These are phyloP conservation scores for Dendrothele bispora DNA, from an alignment of 768 basidiomycete genomes.

Conservation along the genomic window DNA sequence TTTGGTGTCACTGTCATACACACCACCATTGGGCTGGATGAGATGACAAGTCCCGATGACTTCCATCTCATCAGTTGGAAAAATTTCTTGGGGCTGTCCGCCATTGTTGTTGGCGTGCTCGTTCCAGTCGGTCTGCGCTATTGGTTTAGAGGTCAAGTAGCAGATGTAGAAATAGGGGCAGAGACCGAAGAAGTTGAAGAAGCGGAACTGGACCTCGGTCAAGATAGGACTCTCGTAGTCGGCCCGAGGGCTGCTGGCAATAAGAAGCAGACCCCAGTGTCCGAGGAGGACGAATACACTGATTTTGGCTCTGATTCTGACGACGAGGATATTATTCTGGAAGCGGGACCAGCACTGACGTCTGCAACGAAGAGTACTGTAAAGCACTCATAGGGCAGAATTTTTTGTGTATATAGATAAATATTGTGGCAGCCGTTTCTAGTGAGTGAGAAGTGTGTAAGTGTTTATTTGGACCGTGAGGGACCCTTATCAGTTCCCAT, in stretches of 20 bases:
- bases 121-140: constrained; percentile 89
- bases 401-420: too few species aligned
- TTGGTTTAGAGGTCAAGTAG: constrained; percentile 72
- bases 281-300: too few species aligned
- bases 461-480: too few species aligned
- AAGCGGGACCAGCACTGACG: constrained; percentile 68
- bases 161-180: too few species aligned
- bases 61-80: constrained; percentile 92
- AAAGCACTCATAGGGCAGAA: too few species aligned
- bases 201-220: constrained; percentile 5
- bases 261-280: too few species aligned
- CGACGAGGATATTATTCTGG: constrained; percentile 73
- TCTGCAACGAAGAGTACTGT: too few species aligned
- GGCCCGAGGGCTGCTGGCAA: too few species aligned
- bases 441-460: too few species aligned
- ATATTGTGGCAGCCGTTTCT: too few species aligned
- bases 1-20: constrained; percentile 92
- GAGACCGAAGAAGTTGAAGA: constrained; percentile 22
- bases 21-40: constrained; percentile 90
- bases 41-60: constrained; percentile 93
- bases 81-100: constrained; percentile 83
- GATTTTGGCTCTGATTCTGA: constrained; percentile 50
- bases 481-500: too few species aligned
- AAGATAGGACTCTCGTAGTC: too few species aligned
- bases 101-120: constrained; percentile 88